These are phyloP conservation scores for Themeda triandra DNA, from an alignment of 176 grass and related monocot genomes.

Conservation along the genomic window DNA sequence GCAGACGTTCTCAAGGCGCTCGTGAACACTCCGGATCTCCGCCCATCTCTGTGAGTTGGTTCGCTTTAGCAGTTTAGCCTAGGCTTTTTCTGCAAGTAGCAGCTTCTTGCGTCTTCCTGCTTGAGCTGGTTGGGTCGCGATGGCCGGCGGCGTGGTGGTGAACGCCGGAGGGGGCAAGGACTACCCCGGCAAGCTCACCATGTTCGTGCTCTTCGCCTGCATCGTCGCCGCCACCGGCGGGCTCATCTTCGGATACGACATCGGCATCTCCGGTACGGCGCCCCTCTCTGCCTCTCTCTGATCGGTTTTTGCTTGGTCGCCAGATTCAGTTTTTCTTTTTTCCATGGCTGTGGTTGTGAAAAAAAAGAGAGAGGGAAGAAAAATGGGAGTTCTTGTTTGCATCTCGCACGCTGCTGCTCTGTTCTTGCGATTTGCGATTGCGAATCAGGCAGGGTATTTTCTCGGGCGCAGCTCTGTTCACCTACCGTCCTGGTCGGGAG, in stretches of 20 bases:
- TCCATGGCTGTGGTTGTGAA: not conserved
- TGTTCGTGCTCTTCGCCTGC: constrained; percentile 84
- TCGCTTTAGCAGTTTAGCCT: not conserved
- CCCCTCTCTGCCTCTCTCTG: not conserved
- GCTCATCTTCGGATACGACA: constrained; percentile 95
- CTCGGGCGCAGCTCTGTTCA: not conserved
- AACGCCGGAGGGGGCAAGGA: constrained; percentile 57
- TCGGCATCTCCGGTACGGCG: constrained; percentile 79
- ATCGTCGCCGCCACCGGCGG: constrained; percentile 92
- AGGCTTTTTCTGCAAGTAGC: not conserved
- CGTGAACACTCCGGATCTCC: not conserved
- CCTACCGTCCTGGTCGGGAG: not conserved
- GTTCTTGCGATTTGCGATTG: not conserved
- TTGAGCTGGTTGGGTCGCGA: not conserved
- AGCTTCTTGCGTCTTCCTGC: not conserved
- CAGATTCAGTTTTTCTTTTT: not conserved
- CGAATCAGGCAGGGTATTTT: not conserved
- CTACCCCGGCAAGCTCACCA: constrained; percentile 85
- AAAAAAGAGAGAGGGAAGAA: not conserved
- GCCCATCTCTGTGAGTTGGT: not conserved
- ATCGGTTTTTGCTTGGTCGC: not conserved
- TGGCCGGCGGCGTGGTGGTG: constrained; percentile 75
- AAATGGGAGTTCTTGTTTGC: not conserved
- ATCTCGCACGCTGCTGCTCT: constrained; percentile 20
- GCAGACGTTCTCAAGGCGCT: not conserved